Conservation (phyloP, 495 filamentous ascomycete genomes). For the Hypoxylon fragiforme region DNA sequence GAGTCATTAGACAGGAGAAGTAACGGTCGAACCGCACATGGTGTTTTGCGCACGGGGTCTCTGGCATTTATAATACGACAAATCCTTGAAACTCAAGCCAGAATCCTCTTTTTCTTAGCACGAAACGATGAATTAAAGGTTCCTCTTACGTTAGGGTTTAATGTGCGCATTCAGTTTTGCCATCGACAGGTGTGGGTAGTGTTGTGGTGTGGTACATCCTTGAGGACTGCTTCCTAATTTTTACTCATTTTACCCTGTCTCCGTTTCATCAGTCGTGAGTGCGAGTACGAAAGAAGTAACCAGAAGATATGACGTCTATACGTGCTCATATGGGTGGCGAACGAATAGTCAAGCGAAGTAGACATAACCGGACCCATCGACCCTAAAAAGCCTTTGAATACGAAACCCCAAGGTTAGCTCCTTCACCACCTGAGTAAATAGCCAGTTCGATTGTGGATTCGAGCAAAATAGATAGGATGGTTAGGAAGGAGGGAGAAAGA, state of each 20-base stretch:
- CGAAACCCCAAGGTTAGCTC: too few species aligned
- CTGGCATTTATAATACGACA: background rate
- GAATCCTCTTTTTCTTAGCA: background rate
- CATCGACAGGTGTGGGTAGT: background rate
- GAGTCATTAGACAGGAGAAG: background rate
- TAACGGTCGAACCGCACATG: background rate
- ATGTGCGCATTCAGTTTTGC: background rate
- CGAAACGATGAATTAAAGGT: background rate
- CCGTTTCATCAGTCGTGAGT: too few species aligned
- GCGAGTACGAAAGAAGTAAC: too few species aligned
- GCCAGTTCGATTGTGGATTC: too few species aligned
- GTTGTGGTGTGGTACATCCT: background rate
- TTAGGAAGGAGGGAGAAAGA: background rate
- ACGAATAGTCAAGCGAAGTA: too few species aligned
- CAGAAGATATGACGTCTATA: too few species aligned
- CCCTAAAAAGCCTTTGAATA: too few species aligned
- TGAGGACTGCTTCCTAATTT: background rate
- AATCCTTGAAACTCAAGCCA: background rate
- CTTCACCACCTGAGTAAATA: too few species aligned
- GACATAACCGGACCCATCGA: too few species aligned
- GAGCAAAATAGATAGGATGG: too few species aligned
- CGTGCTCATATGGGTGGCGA: too few species aligned
- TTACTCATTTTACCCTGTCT: background rate
- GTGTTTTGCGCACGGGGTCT: background rate
- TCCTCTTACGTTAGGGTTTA: background rate